These are phyloP conservation scores for Chloranthus sessilifolius DNA, from an alignment of 164 flowering plant species.

Conservation along the genomic window DNA sequence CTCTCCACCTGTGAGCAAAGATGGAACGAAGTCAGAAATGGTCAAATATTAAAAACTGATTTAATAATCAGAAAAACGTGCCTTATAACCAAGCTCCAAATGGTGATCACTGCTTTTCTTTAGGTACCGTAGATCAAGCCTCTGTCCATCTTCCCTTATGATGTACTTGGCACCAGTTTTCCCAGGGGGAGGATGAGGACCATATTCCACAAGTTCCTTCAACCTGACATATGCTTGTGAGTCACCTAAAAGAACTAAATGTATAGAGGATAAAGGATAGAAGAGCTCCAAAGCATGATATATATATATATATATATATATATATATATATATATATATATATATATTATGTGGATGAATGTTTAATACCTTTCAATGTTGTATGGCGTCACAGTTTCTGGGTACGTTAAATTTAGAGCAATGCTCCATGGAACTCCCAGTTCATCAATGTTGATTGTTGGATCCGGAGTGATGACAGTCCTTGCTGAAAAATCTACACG, in stretches of 20 bases:
- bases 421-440: slow-evolving; percentile 99
- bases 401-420: slow-evolving; percentile 93
- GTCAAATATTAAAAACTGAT: neutral
- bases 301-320: too few species aligned
- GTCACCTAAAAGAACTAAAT: neutral
- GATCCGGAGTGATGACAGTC: slow-evolving; percentile 98
- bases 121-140: slow-evolving; percentile 97
- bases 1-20: slow-evolving; percentile 80
- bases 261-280: neutral
- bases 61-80: neutral
- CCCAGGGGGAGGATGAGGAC: slow-evolving; percentile 99
- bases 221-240: slow-evolving; percentile 54
- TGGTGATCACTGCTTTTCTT: slow-evolving; percentile 98
- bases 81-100: slow-evolving; percentile 98
- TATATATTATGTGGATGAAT: too few species aligned
- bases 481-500: slow-evolving; percentile 98
- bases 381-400: slow-evolving; percentile 98
- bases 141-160: slow-evolving; percentile 95
- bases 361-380: slow-evolving; percentile 79
- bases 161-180: slow-evolving; percentile 99
- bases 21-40: neutral
- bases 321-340: too few species aligned
- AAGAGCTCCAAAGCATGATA: too few species aligned
- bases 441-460: slow-evolving; percentile 93
- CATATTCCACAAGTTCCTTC: slow-evolving; percentile 98